Evolutionary conservation across 352 stramenopile genomes (phyloP).

Genomic region (Lagenidium giganteum): DNA sequence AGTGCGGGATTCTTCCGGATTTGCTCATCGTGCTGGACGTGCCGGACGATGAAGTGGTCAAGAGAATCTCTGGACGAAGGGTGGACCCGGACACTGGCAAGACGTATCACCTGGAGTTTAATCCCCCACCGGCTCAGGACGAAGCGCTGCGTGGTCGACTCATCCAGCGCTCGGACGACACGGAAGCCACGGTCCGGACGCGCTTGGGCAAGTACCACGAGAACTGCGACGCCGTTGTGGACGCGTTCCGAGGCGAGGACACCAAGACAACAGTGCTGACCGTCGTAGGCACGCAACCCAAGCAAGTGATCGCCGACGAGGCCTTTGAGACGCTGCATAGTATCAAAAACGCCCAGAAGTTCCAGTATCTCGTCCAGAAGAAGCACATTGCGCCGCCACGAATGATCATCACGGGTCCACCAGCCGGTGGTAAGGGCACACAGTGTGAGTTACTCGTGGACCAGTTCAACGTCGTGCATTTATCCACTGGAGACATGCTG

Average conservation of each 20-base stretch:
- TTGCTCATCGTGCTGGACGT: slow-evolving; percentile 92
- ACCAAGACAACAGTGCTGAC: slow-evolving; percentile 11
- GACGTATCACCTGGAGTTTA: slow-evolving; percentile 97
- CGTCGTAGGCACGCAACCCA: slow-evolving; percentile 12
- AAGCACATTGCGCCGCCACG: slow-evolving; percentile 13
- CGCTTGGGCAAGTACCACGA: slow-evolving; percentile 86
- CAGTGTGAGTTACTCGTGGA: slow-evolving; percentile 86
- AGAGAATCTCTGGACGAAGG: slow-evolving; percentile 93
- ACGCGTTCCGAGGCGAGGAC: slow-evolving; percentile 10
- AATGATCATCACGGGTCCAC: slow-evolving; percentile 80
- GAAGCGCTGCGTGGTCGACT: slow-evolving; percentile 58
- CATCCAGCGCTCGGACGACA: slow-evolving; percentile 91
- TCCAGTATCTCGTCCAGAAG: slow-evolving; percentile 14
- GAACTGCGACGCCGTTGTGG: slow-evolving; percentile 47
- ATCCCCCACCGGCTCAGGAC: slow-evolving; percentile 83
- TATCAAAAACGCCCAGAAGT: slow-evolving; percentile 19
- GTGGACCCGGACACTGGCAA: slow-evolving; percentile 93
- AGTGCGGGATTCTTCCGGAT: slow-evolving; percentile 82
- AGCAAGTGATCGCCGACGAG: slow-evolving; percentile 16
- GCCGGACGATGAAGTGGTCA: slow-evolving; percentile 93
- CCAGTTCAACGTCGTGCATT: slow-evolving; percentile 88
- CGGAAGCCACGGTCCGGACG: slow-evolving; percentile 87
- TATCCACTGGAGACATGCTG: slow-evolving; percentile 93
- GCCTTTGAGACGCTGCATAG: slow-evolving; percentile 9
- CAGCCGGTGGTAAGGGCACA: slow-evolving; percentile 87